Evolutionary conservation across 768 basidiomycete species (phyloP).

Genomic region (Pleurotus pulmonarius): DNA sequence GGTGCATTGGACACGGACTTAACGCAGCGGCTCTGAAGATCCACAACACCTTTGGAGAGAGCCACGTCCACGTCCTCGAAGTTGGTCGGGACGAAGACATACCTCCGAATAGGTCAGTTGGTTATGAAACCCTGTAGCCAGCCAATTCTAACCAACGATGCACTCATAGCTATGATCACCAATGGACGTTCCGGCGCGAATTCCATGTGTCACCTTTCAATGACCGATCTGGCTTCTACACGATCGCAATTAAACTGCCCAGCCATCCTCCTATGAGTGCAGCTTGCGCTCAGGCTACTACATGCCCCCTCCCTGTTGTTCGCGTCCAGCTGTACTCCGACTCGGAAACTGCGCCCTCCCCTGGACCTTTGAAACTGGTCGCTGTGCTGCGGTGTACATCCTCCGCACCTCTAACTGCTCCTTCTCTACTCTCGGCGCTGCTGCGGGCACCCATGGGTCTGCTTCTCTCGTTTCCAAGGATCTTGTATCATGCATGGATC

Average conservation of each 20-base stretch:
- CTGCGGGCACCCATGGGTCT: slow-evolving; percentile 46
- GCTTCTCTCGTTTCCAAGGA: slow-evolving; percentile 54
- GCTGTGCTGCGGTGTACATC: slow-evolving; percentile 39
- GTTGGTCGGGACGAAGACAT: slow-evolving; percentile 41
- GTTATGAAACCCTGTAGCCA: neutral
- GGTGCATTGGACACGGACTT: neutral
- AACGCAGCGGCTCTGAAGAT: slow-evolving; percentile 30
- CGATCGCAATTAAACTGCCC: slow-evolving; percentile 49
- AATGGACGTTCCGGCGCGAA: slow-evolving; percentile 63
- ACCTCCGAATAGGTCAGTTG: slow-evolving; percentile 27
- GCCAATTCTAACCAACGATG: neutral
- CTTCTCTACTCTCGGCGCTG: slow-evolving; percentile 34
- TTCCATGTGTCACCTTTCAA: slow-evolving; percentile 82
- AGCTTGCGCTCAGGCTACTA: no score
- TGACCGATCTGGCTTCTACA: slow-evolving; percentile 64
- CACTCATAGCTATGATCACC: slow-evolving; percentile 41
- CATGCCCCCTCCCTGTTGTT: slow-evolving; percentile 27
- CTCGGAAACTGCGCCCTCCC: neutral
- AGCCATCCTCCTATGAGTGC: slow-evolving; percentile 25
- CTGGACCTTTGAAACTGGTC: slow-evolving; percentile 46
- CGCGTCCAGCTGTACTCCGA: slow-evolving; percentile 33
- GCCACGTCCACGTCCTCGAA: slow-evolving; percentile 56
- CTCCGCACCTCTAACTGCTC: slow-evolving; percentile 35
- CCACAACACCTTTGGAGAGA: slow-evolving; percentile 74
- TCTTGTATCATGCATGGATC: slow-evolving; percentile 55